Base-by-base conservation (phyloP, 768 basidiomycete genomes). In the Gymnopilus dilepis region DNA sequence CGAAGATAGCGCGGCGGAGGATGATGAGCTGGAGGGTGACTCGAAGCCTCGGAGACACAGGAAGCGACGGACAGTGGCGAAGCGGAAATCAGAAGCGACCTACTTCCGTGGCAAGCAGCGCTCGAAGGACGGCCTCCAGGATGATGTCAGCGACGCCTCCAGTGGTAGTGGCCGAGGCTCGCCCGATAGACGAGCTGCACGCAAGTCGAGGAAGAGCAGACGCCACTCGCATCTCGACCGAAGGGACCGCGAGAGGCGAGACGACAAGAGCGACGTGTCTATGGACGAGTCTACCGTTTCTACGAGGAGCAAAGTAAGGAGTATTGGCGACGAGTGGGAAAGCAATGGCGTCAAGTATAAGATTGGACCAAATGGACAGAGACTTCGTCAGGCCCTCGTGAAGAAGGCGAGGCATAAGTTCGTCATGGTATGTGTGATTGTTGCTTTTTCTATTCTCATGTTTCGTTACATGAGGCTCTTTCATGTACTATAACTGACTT, bases 271-370 rank as follows among this genome's bases (percentile, higher is more conserved):
- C 50, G 83, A 88, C 70, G 66, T 77, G n/a, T 82, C 78, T 4
- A 76, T 81, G 72, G 82, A 83, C 31, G 84, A 78, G n/a, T 78
- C 79, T 8, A 72, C 76, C 24, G 67, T 80, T 9, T 85, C 86
- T 64, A 78, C 81, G 9, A 76, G 80, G n/a, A 84, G 85, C 59
- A 83, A 80, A 65, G 80, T 82, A 26, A 83, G 86, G 54, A 81
- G 77, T 60, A 81, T 91, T 60, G 90, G 91, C 26, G 91, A 94
- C 33, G 83, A 88, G 71, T 94, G 92, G 92, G 86, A 89, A 65
- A 82, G 74, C 33, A 87, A 89, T 66, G 91, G 88, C 42, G 77
- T 89, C 34, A 78, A 76, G 56, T 93, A 84, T 76, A 93, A 90
- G 74, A 83, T 93, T 59, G 88, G 88, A 0, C 80, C 80, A 8